Conservation (phyloP, 129 eudicot genomes). For the Pulicaria dysenterica region DNA sequence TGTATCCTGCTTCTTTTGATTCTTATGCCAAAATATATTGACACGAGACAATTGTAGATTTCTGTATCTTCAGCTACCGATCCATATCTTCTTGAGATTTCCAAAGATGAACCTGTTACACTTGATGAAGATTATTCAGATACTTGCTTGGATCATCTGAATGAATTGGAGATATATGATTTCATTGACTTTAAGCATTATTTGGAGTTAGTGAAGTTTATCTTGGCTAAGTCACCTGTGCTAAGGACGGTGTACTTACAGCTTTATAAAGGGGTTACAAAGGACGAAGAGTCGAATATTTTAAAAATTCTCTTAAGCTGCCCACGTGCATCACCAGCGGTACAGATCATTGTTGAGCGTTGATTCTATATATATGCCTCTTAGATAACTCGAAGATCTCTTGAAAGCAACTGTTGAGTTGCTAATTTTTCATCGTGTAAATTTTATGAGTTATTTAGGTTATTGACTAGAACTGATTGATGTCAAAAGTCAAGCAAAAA, state of each 20-base stretch:
- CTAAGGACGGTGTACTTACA: neutral
- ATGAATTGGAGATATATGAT: neutral
- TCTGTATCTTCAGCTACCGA: neutral
- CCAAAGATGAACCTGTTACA: too few species aligned
- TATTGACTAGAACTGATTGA: too few species aligned
- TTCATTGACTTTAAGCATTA: neutral
- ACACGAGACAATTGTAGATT: neutral
- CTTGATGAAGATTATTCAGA: neutral
- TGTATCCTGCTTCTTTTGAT: neutral
- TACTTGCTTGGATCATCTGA: neutral
- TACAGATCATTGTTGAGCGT: neutral
- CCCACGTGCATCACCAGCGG: conserved; percentile 1
- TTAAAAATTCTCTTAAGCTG: neutral
- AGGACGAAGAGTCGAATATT: neutral
- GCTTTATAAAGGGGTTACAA: neutral
- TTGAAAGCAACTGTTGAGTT: too few species aligned
- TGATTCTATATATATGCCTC: too few species aligned
- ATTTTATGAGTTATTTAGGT: too few species aligned
- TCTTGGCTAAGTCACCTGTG: too few species aligned
- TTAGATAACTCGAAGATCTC: too few species aligned
- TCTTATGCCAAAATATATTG: neutral
- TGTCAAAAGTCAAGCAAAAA: too few species aligned
- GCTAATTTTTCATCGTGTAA: too few species aligned
- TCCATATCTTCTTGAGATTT: neutral
- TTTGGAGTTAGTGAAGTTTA: neutral